Evolutionary conservation across 106 monocot genomes (phyloP).

Genomic region (Ottelia alismoides): DNA sequence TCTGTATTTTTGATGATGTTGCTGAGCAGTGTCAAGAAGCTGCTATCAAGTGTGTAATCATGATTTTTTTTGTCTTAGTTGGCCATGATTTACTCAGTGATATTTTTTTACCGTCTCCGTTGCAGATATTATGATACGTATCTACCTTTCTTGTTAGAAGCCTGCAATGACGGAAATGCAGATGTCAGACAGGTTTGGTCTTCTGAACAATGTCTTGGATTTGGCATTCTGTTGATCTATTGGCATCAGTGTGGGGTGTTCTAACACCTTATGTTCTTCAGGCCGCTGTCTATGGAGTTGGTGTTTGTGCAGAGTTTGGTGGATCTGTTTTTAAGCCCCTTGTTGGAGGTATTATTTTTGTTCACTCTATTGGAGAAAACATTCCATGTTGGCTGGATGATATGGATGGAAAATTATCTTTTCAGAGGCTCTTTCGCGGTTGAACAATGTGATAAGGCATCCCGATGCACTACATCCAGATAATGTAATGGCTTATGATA

Average conservation of each 20-base stretch:
- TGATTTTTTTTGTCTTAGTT: background rate
- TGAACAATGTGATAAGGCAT: conserved; percentile 82
- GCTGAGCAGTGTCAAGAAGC: conserved; percentile 83
- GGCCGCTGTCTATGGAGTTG: conserved; percentile 97
- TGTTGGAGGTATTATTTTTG: conserved; percentile 56
- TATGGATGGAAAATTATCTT: background rate
- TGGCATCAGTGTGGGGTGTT: background rate
- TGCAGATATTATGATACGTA: conserved; percentile 83
- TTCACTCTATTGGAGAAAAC: background rate
- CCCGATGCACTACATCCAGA: conserved; percentile 60
- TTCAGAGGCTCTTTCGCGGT: conserved; percentile 77
- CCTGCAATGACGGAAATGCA: conserved; percentile 72
- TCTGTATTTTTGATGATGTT: conserved; percentile 95
- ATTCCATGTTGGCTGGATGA: background rate
- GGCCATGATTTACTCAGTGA: background rate
- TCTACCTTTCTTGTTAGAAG: conserved; percentile 85
- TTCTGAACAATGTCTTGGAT: background rate
- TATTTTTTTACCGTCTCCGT: background rate
- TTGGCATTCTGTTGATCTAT: no score
- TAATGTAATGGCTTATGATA: conserved; percentile 96
- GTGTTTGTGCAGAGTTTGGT: conserved; percentile 97
- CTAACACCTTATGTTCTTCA: conserved; percentile 26
- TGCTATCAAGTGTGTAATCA: conserved; percentile 50
- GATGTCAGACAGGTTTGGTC: conserved; percentile 74
- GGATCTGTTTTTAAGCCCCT: conserved; percentile 74